Evolutionary conservation across 192 early-diverging fungal genomes (phyloP).

Genomic region (Paraglomus brasilianum): DNA sequence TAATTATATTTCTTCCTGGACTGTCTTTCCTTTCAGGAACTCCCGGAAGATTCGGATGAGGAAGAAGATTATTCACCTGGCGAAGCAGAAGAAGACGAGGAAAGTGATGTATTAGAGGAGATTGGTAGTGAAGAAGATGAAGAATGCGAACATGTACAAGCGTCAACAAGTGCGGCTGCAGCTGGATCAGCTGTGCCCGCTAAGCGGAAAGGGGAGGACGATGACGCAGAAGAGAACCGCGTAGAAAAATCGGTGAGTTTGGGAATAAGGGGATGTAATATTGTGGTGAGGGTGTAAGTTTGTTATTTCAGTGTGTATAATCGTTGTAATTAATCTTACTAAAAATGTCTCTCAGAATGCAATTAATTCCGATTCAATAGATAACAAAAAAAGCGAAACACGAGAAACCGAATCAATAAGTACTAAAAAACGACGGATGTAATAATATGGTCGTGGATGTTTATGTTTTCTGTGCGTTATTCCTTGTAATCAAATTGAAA

Average conservation of each 20-base stretch:
- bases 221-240: not conserved
- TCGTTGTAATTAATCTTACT: too few relatives aligned
- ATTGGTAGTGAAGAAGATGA: constrained; percentile 1
- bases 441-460: too few relatives aligned
- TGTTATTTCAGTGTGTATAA: too few relatives aligned
- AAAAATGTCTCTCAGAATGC: too few relatives aligned
- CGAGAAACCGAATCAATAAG: too few relatives aligned
- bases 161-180: not conserved
- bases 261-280: too few relatives aligned
- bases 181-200: not conserved
- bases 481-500: too few relatives aligned
- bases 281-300: too few relatives aligned
- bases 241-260: not conserved
- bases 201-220: not conserved
- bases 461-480: too few relatives aligned
- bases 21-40: not conserved
- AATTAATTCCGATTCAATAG: too few relatives aligned
- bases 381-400: too few relatives aligned
- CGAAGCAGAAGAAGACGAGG: not conserved
- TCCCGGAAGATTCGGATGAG: not conserved
- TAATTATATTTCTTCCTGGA: not conserved
- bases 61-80: constrained; percentile 3
- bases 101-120: constrained; percentile 7
- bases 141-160: not conserved
- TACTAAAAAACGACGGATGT: too few relatives aligned